phyloP scores from a whole-genome alignment of 2,329 filamentous ascomycete species.

The Fusarium tjaetaba region DNA sequence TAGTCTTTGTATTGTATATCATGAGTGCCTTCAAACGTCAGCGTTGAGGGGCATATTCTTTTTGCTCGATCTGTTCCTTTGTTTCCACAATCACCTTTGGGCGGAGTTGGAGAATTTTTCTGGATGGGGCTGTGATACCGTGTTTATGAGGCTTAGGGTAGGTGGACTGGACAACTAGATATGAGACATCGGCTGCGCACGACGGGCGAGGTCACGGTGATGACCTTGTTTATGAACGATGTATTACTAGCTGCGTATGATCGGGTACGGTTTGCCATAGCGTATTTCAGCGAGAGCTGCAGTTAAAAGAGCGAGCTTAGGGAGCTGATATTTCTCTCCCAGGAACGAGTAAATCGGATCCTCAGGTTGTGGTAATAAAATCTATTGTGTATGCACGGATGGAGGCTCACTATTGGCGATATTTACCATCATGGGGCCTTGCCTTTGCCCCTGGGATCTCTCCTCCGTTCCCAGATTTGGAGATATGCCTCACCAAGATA shows the following conservation, averaged over 20 bases:
- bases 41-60: conserved; percentile 21
- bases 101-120: conserved; percentile 31
- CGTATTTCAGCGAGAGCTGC: conserved; percentile 33
- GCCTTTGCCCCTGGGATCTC: conserved; percentile 56
- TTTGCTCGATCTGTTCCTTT: conserved; percentile 25
- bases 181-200: conserved; percentile 11
- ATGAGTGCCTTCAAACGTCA: conserved; percentile 19
- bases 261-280: conserved; percentile 23
- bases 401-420: conserved; percentile 2
- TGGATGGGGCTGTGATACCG: conserved; percentile 25
- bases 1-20: conserved; percentile 41
- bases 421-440: conserved; percentile 31
- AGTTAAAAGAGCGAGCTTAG: conserved; percentile 33
- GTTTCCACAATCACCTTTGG: conserved; percentile 24
- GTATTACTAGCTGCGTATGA: conserved; percentile 37
- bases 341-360: background rate
- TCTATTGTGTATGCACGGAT: background rate
- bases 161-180: conserved; percentile 8
- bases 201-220: background rate
- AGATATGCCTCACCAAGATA: conserved; percentile 95
- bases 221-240: conserved; percentile 16
- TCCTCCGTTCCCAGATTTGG: conserved; percentile 93
- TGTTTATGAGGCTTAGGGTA: conserved; percentile 34
- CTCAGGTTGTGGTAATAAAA: conserved; percentile 29
- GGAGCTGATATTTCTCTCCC: conserved; percentile 24